Base-by-base conservation (phyloP, 441 rosid species). In the Geranium incanum region DNA sequence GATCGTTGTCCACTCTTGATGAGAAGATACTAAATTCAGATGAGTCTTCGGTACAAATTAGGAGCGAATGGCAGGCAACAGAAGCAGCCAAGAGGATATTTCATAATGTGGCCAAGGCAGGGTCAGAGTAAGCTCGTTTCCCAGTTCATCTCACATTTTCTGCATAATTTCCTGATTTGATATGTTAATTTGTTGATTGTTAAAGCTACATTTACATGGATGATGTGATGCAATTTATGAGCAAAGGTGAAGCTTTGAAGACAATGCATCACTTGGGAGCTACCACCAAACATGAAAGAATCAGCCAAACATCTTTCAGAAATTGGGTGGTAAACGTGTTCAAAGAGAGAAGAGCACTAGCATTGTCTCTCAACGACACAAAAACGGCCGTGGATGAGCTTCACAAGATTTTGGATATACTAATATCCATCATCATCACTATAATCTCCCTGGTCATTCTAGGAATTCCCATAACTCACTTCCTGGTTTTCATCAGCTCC, bases 71-170 rank as follows among this genome's bases (percentile, higher is more conserved):
- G 11, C 89, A 92, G 78, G 97, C 97, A 3, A 92, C 84, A 77
- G 83, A 81, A 71, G 97, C 97, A 28, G 94, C 96, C 0, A 86
- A 91, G 72, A 94, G 87, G 79, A 92, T 94, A 57, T 89, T 83
- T 70, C 71, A 76, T 65, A 92, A 92, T 68, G 87, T 86, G 0
- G 91, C 96, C 78, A 78, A 77, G 38, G 75, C 71, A 0, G 86
- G 94, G 1, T 63, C 87, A 39, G 89, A 85, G 97, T 91, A 43
- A 78, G 83, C 63, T 1, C 71, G 62, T 5, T 4, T 0, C n/a
- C 16, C 13, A 1, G 6, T 52, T 45, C 55, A 45, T 12, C 4
- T 52, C 15, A 52, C 16, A 52, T 12, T n/a, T 39, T 52, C 3
- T 12, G 19, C 15, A 52, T 45, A 23, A 23, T 23, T 23, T 23